phyloP scores from a whole-genome alignment of 192 early-diverging fungal species.

The Backusella westeae region DNA sequence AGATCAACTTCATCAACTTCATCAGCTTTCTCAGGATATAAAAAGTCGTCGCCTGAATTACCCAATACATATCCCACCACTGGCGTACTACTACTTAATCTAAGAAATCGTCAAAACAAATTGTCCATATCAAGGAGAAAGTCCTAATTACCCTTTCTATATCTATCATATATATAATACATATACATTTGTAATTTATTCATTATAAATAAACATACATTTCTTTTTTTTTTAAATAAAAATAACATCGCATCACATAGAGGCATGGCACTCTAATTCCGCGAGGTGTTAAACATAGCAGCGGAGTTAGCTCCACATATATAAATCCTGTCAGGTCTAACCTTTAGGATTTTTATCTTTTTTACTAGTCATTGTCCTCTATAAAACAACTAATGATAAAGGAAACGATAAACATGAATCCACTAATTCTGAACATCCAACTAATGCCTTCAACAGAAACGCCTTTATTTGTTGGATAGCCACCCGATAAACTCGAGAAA shows the following conservation, averaged over 20 bases:
- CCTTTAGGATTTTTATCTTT: neutral
- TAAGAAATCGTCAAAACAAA: neutral
- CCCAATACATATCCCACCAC: conserved; percentile 10
- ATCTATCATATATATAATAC: neutral
- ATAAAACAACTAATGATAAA: neutral
- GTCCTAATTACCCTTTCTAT: neutral
- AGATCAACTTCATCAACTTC: neutral
- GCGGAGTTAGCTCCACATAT: neutral
- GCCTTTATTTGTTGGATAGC: neutral
- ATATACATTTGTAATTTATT: neutral
- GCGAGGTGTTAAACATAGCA: neutral
- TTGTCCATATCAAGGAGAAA: neutral
- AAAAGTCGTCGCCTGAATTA: conserved; percentile 1
- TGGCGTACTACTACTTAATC: conserved; percentile 6
- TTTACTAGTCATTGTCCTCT: neutral
- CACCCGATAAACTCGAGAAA: neutral
- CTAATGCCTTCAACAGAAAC: neutral
- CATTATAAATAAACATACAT: neutral
- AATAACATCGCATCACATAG: neutral
- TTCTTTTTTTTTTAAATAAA: neutral
- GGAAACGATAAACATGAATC: neutral
- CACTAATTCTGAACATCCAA: neutral
- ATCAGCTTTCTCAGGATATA: too few species aligned
- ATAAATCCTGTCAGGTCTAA: neutral
- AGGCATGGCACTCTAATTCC: neutral